Conservation (phyloP, 2,329 filamentous ascomycete species). For the Cladophialophora immunda region DNA sequence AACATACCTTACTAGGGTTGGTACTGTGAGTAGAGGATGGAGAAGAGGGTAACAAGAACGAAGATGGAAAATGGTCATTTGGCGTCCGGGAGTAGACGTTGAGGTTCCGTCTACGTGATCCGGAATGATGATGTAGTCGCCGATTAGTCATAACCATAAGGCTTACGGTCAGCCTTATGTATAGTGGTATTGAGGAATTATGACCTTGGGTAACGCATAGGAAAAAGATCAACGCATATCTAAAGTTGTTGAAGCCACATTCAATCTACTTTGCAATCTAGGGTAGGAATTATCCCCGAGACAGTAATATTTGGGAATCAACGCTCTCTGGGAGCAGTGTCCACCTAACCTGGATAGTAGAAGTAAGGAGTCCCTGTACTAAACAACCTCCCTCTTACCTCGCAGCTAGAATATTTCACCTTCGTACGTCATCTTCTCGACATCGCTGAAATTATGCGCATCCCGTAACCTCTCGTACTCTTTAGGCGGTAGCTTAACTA, state of each 20-base stretch:
- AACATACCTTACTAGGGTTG: background rate
- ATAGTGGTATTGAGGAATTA: background rate
- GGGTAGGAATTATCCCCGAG: too few species aligned
- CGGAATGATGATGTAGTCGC: background rate
- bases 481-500: constrained; percentile 20
- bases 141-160: background rate
- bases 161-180: background rate
- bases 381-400: background rate
- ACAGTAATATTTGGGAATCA: too few species aligned
- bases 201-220: too few species aligned
- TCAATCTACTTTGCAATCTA: too few species aligned
- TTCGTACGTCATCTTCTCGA: constrained; percentile 31
- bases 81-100: background rate
- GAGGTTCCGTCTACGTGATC: background rate
- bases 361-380: background rate
- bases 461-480: constrained; percentile 28
- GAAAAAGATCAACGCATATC: background rate
- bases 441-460: constrained; percentile 29
- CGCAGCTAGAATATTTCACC: constrained; percentile 23
- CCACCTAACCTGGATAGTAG: too few species aligned
- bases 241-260: too few species aligned
- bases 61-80: background rate
- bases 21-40: background rate
- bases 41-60: background rate
- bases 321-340: too few species aligned